These are phyloP conservation scores for Diutina ranongensis DNA, from an alignment of 1,139 yeast genomes.

Conservation along the genomic window DNA sequence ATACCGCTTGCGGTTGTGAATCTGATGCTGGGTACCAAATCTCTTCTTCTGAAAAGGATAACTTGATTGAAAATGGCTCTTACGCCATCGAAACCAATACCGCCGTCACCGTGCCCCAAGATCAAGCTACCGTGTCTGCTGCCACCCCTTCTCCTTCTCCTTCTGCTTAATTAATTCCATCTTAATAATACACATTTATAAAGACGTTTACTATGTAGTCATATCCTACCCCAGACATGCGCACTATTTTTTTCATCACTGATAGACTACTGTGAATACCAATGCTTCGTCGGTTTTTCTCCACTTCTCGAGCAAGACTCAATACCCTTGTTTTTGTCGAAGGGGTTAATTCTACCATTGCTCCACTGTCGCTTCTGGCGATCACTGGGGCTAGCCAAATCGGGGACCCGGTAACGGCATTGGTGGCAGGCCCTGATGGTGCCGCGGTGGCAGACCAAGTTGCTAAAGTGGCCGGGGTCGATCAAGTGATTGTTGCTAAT, in stretches of 20 bases:
- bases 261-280: neutral
- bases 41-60: neutral
- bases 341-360: slow-evolving; percentile 37
- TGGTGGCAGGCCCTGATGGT: slow-evolving; percentile 47
- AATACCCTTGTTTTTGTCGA: slow-evolving; percentile 70
- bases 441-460: slow-evolving; percentile 26
- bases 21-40: neutral
- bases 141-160: neutral
- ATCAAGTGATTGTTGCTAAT: slow-evolving; percentile 39
- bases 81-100: neutral
- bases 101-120: neutral
- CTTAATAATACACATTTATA: no score
- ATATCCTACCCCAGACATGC: neutral
- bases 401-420: slow-evolving; percentile 55
- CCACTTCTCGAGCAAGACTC: slow-evolving; percentile 16
- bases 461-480: slow-evolving; percentile 23
- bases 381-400: slow-evolving; percentile 53
- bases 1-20: slow-evolving; percentile 1
- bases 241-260: neutral
- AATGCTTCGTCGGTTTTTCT: slow-evolving; percentile 18
- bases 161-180: no score
- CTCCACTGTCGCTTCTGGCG: slow-evolving; percentile 59
- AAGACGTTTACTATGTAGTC: no score
- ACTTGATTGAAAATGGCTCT: neutral
- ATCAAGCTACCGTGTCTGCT: neutral